Conservation (phyloP, 495 filamentous ascomycete genomes). For the Clavariopsis aquatica region DNA sequence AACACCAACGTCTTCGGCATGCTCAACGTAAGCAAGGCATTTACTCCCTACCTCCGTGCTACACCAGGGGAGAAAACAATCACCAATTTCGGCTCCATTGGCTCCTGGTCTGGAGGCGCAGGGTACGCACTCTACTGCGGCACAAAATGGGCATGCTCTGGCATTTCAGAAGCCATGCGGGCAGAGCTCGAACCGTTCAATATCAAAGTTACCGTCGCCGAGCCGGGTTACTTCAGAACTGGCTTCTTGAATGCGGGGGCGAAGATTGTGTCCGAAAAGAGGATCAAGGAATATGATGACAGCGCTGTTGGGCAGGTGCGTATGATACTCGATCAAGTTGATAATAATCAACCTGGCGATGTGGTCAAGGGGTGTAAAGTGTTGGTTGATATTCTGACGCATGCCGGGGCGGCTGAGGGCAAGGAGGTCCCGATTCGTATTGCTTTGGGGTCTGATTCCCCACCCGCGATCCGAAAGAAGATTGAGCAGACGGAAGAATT, state of each 20-base stretch:
- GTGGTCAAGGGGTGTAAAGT: slow-evolving; percentile 51
- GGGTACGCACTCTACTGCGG: slow-evolving; percentile 53
- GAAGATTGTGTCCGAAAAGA: slow-evolving; percentile 9
- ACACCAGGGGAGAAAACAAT: slow-evolving; percentile 46
- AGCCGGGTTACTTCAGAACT: slow-evolving; percentile 57
- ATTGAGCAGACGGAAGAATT: slow-evolving; percentile 42
- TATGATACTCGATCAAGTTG: slow-evolving; percentile 9
- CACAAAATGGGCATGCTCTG: slow-evolving; percentile 53
- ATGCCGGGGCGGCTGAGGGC: slow-evolving; percentile 45
- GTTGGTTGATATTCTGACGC: slow-evolving; percentile 53
- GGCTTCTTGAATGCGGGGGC: slow-evolving; percentile 41
- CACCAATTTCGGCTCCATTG: slow-evolving; percentile 54
- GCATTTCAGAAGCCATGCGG: slow-evolving; percentile 50
- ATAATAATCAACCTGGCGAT: slow-evolving; percentile 52
- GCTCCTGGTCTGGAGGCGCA: slow-evolving; percentile 47
- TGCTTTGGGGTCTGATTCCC: slow-evolving; percentile 52
- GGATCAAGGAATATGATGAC: slow-evolving; percentile 36
- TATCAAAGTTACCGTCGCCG: slow-evolving; percentile 50
- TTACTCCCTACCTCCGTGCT: slow-evolving; percentile 53
- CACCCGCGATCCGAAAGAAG: slow-evolving; percentile 43
- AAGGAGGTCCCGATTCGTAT: slow-evolving; percentile 49
- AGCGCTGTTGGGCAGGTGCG: slow-evolving; percentile 16
- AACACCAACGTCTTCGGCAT: slow-evolving; percentile 56
- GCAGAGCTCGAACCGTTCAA: slow-evolving; percentile 53
- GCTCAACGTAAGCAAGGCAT: slow-evolving; percentile 50